A percentile compares a stretch with the other conserved stretches of the same genome.
phyloP scores from a whole-genome alignment of 768 basidiomycete genomes.

The Pilatotrama ljubarskyi region DNA sequence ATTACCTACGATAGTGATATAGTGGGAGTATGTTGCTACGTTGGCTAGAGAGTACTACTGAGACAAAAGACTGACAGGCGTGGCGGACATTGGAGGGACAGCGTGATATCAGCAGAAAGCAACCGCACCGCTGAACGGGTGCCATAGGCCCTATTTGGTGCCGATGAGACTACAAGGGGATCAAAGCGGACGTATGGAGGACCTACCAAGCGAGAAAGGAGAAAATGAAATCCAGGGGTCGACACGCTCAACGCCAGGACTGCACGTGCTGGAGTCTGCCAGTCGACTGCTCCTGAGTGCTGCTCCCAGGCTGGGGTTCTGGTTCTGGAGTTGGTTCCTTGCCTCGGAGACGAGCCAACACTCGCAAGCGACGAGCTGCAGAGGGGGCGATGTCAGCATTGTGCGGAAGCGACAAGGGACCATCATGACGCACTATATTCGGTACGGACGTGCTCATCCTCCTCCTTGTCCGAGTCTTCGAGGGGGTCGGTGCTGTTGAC shows the following conservation, averaged over 20 bases:
- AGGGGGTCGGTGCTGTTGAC: conserved; percentile 64
- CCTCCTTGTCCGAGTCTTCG: conserved; percentile 72
- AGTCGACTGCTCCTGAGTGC: conserved; percentile 14
- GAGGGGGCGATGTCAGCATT: not conserved
- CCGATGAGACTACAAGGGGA: not conserved
- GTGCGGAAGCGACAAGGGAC: not conserved
- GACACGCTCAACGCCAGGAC: conserved; percentile 24
- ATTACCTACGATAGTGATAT: conserved; percentile 20
- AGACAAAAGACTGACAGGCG: not conserved
- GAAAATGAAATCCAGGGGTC: not conserved
- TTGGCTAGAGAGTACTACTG: not conserved
- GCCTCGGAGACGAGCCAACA: conserved; percentile 54
- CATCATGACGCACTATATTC: conserved; percentile 61
- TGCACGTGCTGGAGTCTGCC: conserved; percentile 32
- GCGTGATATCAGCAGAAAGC: not conserved
- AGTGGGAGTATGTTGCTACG: conserved; percentile 1
- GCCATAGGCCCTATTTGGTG: conserved; percentile 1
- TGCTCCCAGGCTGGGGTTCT: conserved; percentile 20
- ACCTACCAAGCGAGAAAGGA: conserved; percentile 2
- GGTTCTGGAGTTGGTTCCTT: conserved; percentile 50
- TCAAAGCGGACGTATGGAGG: not conserved
- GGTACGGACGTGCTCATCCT: conserved; percentile 58
- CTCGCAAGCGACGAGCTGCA: conserved; percentile 33
- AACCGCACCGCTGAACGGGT: conserved; percentile 9
- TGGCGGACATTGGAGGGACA: not conserved